Evolutionary conservation across 176 grass and related monocot genomes (phyloP).

Genomic region (Themeda triandra): DNA sequence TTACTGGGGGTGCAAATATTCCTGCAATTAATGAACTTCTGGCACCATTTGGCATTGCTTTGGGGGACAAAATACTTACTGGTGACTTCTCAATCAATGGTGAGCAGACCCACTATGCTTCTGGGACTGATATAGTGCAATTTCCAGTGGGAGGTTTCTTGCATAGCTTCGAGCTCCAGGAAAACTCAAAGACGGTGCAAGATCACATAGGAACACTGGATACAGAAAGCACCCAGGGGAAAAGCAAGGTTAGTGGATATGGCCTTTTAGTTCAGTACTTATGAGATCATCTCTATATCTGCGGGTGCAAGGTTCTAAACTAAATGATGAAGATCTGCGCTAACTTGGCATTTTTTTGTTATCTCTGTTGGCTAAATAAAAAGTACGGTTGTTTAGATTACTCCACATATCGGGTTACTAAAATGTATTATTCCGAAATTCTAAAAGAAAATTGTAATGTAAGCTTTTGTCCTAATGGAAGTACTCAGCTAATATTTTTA

Average conservation of each 20-base stretch:
- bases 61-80: slow-evolving; percentile 88
- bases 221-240: slow-evolving; percentile 46
- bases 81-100: slow-evolving; percentile 96
- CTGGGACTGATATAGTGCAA: slow-evolving; percentile 92
- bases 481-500: background rate
- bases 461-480: background rate
- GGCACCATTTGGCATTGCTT: slow-evolving; percentile 80
- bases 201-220: slow-evolving; percentile 44
- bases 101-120: slow-evolving; percentile 95
- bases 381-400: slow-evolving; percentile 11
- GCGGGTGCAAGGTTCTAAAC: background rate
- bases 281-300: background rate
- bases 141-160: slow-evolving; percentile 81
- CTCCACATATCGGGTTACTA: background rate
- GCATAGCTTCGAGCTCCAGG: slow-evolving; percentile 92
- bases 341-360: background rate
- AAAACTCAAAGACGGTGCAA: slow-evolving; percentile 49
- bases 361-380: background rate
- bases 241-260: slow-evolving; percentile 47
- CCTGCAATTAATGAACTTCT: slow-evolving; percentile 93
- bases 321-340: background rate
- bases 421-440: background rate
- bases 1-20: slow-evolving; percentile 96
- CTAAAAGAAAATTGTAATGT: background rate
- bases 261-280: background rate